Evolutionary conservation across 2,329 filamentous ascomycete genomes (phyloP).

Genomic region (Geosmithia flava): DNA sequence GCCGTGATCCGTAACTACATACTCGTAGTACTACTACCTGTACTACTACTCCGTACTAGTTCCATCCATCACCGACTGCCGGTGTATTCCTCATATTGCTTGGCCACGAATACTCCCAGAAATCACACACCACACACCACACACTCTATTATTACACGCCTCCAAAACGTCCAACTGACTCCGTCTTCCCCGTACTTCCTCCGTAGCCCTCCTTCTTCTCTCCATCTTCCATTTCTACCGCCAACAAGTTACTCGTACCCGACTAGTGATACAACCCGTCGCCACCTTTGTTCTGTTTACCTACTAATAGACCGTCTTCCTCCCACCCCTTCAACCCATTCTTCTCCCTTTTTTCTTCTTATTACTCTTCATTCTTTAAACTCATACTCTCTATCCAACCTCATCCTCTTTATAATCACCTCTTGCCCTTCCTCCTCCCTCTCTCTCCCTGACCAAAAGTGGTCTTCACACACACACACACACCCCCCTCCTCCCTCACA

Average conservation of each 20-base stretch:
- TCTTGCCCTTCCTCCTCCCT: too few relatives aligned
- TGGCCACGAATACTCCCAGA: not conserved
- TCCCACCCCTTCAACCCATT: not conserved
- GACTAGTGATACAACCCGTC: not conserved
- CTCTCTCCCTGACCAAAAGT: too few relatives aligned
- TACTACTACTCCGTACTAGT: too few relatives aligned
- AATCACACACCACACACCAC: not conserved
- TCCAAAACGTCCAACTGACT: not conserved
- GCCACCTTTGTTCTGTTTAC: not conserved
- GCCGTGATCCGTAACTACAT: too few relatives aligned
- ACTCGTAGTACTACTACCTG: not conserved
- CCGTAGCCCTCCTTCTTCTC: too few relatives aligned
- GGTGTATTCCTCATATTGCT: too few relatives aligned
- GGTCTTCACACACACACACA: too few relatives aligned
- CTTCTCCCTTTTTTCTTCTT: not conserved
- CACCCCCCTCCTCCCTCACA: not conserved
- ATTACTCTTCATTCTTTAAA: not conserved
- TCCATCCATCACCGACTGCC: too few relatives aligned
- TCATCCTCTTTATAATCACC: too few relatives aligned
- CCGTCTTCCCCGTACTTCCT: too few relatives aligned
- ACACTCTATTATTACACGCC: not conserved
- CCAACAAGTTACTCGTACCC: not conserved
- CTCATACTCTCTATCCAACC: not conserved
- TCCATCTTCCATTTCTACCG: not conserved
- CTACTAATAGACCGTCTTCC: constrained; percentile 1